Base-by-base conservation (phyloP, 257 asterid species). In the Solanum verrucosum region DNA sequence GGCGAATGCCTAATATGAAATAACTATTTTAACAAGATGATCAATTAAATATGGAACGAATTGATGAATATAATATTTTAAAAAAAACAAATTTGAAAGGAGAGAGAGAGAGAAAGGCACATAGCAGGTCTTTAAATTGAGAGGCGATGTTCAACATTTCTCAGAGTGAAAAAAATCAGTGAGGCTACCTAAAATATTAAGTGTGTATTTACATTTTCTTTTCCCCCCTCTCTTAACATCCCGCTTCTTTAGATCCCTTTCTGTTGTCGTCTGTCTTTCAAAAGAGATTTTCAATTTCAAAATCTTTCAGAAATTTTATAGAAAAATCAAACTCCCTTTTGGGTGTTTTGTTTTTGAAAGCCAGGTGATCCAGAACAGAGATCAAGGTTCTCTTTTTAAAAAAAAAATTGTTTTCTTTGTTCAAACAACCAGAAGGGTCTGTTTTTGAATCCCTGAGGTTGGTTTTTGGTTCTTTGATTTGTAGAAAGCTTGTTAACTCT, bases 311-410 rank as follows among this genome's bases (percentile, higher is more conserved):
- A 79, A 73, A 46, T 44, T 83, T 73, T 70, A 44, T 5, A 72
- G 20, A 67, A 67, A 68, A 68, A 84, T 16, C 91, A 89, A 88
- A 67, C 92, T 92, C 88, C 10, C 34, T 88, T 88, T 87, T 88
- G 83, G 90, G 82, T 83, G 86, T 12, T 90, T 88, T 77, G 10
- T 38, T 91, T 93, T 92, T 91, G 98, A 92, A 95, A 95, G 97
- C 94, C 97, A 93, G 96, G 97, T 93, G 98, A 88, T 96, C 94
- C 98, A 94, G 98, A 95, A 93, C 74, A 93, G 98, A 68, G 98
- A 93, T 95, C 95, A 70, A 72, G 29, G 46, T 82, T 88, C 87
- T 83, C 87, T 82, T 79, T 52, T 70, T 87, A 9, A 1, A 13
- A 38, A 38, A 35, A 42, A 44, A 38, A 56, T 27, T 82, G 46